Evolutionary conservation across 2,329 filamentous ascomycete genomes (phyloP), one percentile per base, ranked within the genome.

Genomic region (Cladosporium sp.): DNA sequence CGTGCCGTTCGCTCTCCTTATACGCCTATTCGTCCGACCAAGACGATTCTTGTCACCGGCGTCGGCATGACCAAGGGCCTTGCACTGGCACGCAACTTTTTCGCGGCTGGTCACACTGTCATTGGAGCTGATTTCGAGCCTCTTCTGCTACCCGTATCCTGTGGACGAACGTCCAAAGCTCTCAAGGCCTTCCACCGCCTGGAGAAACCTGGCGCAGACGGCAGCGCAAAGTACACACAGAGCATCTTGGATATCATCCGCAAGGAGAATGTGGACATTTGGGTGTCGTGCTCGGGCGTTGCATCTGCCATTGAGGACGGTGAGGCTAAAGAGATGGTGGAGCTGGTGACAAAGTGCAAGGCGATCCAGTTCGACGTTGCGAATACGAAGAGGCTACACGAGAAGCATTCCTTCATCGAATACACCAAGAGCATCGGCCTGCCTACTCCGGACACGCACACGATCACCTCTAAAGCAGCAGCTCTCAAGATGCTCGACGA

Each of bases 261-360:
- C 5, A 65, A 70, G 0, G 84, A 90, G 57, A 72, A 76, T 0
- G 77, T 87, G 4, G 79, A 88, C 52, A 68, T 90, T 3, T 91
- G 86, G 86, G 80, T 90, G 3, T 83, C 81, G 16, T 88, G 85
- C 60, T 88, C 85, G 0, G 83, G 82, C n/a, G 81, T 86, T 8
- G 76, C 78, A 1, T 81, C 79, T 0, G 83, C 82, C 0, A 68
- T 85, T 10, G 82, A 86, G 61, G 86, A 90, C 63, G 85, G 81
- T 0, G 67, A 78, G 34, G 84, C 83, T 1, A 83, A 82, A 56
- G 78, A 85, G 53, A 70, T 76, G 2, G 70, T 88, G 14, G 81
- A 86, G 59, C 68, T 71, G 11, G 71, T 76, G 33, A 84, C 82
- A 0, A 58, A 58, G 1, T 86, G 85, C 62, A 79, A 73, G 56